These are phyloP conservation scores for Acer negundo DNA, from an alignment of 345 rosid species.

Conservation along the genomic window DNA sequence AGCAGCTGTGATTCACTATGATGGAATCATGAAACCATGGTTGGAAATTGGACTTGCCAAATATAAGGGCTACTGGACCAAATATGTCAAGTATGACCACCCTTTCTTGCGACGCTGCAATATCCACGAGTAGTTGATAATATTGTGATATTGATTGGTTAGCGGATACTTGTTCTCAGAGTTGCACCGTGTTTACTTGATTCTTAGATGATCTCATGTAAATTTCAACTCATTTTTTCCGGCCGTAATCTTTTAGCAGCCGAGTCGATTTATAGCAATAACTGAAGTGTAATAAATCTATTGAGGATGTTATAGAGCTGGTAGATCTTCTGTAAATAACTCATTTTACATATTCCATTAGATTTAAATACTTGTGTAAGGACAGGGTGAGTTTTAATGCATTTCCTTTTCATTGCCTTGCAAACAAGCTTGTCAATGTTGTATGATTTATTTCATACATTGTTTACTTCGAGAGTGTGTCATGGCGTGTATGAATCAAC, in stretches of 20 bases:
- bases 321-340: conserved; percentile 35
- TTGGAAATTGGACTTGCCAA: conserved; percentile 72
- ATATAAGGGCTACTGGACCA: conserved; percentile 78
- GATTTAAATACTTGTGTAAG: conserved; percentile 2
- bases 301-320: conserved; percentile 1
- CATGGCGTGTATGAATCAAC: not conserved
- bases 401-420: not conserved
- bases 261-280: conserved; percentile 29
- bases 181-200: conserved; percentile 26
- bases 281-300: conserved; percentile 26
- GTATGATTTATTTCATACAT: not conserved
- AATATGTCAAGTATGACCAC: conserved; percentile 50
- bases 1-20: conserved; percentile 85
- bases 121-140: conserved; percentile 48
- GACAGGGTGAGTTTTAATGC: not conserved
- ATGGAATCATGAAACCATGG: conserved; percentile 97
- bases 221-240: conserved; percentile 31
- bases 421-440: not conserved
- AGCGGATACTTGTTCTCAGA: conserved; percentile 12
- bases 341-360: conserved; percentile 14
- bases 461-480: not conserved
- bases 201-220: conserved; percentile 41
- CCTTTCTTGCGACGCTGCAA: conserved; percentile 68
- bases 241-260: conserved; percentile 29
- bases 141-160: conserved; percentile 5